Percentiles rank a stretch among this genome's conserved stretches.
These are phyloP conservation scores for Sporothrix schenckii DNA, from an alignment of 2,329 filamentous ascomycete genomes.

Conservation along the genomic window DNA sequence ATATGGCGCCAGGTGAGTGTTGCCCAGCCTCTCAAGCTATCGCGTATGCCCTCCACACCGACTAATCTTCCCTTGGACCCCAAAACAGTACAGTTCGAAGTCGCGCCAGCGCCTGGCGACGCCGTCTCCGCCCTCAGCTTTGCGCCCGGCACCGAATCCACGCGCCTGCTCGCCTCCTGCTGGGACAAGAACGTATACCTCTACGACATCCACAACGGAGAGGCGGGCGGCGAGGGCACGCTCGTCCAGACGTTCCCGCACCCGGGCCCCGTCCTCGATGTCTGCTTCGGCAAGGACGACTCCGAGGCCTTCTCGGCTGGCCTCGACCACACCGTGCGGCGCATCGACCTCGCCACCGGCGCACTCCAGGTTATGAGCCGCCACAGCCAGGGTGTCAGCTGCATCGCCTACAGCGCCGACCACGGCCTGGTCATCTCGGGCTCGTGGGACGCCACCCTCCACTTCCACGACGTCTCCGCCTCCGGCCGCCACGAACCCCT, in stretches of 20 bases:
- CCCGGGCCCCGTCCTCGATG: constrained; percentile 82
- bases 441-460: constrained; percentile 90
- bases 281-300: constrained; percentile 84
- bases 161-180: constrained; percentile 82
- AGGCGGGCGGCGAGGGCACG: constrained; percentile 60
- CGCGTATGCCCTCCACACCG: not conserved
- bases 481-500: constrained; percentile 49
- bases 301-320: constrained; percentile 84
- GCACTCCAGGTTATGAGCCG: constrained; percentile 75
- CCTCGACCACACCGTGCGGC: constrained; percentile 82
- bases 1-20: constrained; percentile 35
- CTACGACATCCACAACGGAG: constrained; percentile 70
- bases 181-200: constrained; percentile 94
- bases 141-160: constrained; percentile 72
- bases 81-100: constrained; percentile 59
- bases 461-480: constrained; percentile 68
- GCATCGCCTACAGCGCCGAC: constrained; percentile 76
- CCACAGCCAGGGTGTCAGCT: constrained; percentile 78
- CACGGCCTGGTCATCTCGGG: constrained; percentile 83
- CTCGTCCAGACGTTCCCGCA: constrained; percentile 76
- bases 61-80: not conserved
- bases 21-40: no score
- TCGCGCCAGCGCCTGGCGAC: constrained; percentile 80
- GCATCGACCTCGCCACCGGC: constrained; percentile 70
- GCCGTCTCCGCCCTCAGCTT: constrained; percentile 86